Evolutionary conservation across 345 rosid genomes (phyloP).

Genomic region (Draba incana): DNA sequence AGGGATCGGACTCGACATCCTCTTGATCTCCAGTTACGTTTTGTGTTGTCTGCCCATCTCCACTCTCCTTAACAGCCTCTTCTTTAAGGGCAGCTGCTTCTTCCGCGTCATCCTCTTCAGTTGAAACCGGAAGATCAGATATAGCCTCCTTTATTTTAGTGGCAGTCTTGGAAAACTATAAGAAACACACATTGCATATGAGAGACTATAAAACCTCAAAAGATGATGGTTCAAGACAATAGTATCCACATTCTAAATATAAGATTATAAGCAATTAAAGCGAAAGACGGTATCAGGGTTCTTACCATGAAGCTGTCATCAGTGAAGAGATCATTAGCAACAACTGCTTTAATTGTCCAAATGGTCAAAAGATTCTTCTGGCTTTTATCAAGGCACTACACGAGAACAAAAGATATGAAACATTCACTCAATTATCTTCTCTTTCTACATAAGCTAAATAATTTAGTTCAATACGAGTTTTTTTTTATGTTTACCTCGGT

Average conservation of each 20-base stretch:
- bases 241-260: slow-evolving; percentile 12
- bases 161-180: slow-evolving; percentile 83
- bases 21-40: slow-evolving; percentile 48
- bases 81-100: slow-evolving; percentile 75
- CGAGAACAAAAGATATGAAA: slow-evolving; percentile 23
- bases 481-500: slow-evolving; percentile 53
- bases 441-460: neutral
- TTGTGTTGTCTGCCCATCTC: slow-evolving; percentile 41
- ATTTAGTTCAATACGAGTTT: neutral
- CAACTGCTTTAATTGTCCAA: slow-evolving; percentile 81
- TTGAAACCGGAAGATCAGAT: slow-evolving; percentile 69
- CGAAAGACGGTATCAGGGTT: slow-evolving; percentile 4
- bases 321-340: slow-evolving; percentile 88
- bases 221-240: slow-evolving; percentile 19
- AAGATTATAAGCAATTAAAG: neutral
- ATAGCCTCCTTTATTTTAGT: slow-evolving; percentile 64
- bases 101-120: slow-evolving; percentile 71
- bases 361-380: slow-evolving; percentile 69
- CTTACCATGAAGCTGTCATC: slow-evolving; percentile 98
- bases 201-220: slow-evolving; percentile 18
- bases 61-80: slow-evolving; percentile 43
- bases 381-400: slow-evolving; percentile 68
- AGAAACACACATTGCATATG: neutral
- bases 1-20: slow-evolving; percentile 77
- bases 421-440: slow-evolving; percentile 23